A percentile compares a stretch with the other conserved stretches of the same genome.
Conservation (phyloP, 768 basidiomycete species). For the Hypholoma fasciculare region DNA sequence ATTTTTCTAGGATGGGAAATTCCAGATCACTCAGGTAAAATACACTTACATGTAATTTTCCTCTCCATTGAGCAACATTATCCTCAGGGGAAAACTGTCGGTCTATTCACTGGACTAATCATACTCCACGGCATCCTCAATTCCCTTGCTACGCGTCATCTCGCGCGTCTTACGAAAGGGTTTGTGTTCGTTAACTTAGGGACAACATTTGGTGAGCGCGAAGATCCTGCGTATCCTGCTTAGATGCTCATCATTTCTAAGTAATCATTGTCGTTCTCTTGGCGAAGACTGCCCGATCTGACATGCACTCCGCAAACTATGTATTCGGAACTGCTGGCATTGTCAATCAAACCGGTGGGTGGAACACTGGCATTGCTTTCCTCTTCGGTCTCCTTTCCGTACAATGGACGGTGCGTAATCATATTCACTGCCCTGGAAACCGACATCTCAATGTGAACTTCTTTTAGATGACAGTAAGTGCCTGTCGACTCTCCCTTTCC, state of each 20-base stretch:
- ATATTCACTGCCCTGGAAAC: not conserved
- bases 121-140: constrained; percentile 77
- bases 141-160: constrained; percentile 70
- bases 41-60: constrained; percentile 2
- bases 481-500: not conserved
- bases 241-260: constrained; percentile 20
- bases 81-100: constrained; percentile 66
- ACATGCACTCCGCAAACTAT: constrained; percentile 82
- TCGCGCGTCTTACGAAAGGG: constrained; percentile 70
- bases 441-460: constrained; percentile 16
- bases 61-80: not conserved
- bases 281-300: constrained; percentile 65
- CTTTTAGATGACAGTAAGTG: constrained; percentile 55
- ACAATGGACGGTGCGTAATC: constrained; percentile 73
- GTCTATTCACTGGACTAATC: constrained; percentile 76
- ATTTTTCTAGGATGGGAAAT: constrained; percentile 48
- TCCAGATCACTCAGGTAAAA: constrained; percentile 51
- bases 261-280: constrained; percentile 86
- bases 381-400: constrained; percentile 84
- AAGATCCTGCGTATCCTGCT: not conserved
- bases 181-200: constrained; percentile 92
- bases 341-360: constrained; percentile 78
- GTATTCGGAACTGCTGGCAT: constrained; percentile 79
- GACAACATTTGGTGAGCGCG: constrained; percentile 57
- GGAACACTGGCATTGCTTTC: constrained; percentile 79